Conservation (phyloP, 352 stramenopile species). For the Globisporangium parvum region DNA sequence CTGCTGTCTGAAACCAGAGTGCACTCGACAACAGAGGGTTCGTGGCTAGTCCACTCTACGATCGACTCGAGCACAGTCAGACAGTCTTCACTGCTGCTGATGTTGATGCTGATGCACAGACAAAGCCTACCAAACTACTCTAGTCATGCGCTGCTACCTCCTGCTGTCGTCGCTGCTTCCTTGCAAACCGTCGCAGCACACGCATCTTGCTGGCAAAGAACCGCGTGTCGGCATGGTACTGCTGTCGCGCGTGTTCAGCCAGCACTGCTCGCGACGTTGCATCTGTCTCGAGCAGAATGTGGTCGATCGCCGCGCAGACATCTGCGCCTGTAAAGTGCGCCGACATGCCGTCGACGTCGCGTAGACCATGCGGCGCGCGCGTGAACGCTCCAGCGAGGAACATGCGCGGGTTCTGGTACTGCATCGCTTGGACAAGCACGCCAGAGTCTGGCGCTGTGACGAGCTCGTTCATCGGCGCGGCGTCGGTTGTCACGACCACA, state of each 20-base stretch:
- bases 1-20: too few species aligned
- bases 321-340: conserved; percentile 21
- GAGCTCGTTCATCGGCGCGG: conserved; percentile 57
- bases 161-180: conserved; percentile 1
- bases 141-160: too few species aligned
- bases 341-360: conserved; percentile 24
- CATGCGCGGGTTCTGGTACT: conserved; percentile 15
- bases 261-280: conserved; percentile 21
- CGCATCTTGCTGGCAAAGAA: conserved; percentile 46
- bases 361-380: conserved; percentile 14
- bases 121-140: too few species aligned
- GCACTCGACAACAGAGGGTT: too few species aligned
- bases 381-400: conserved; percentile 33
- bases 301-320: conserved; percentile 32
- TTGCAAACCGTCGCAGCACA: conserved; percentile 23
- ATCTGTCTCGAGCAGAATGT: conserved; percentile 22
- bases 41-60: too few species aligned
- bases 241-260: conserved; percentile 24
- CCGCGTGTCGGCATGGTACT: conserved; percentile 44
- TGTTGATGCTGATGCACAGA: too few species aligned
- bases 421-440: conserved; percentile 15
- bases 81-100: too few species aligned
- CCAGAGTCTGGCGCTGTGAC: conserved; percentile 28
- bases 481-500: conserved; percentile 38
- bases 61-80: too few species aligned